A percentile compares a stretch with the other conserved stretches of the same genome.
Evolutionary conservation across 2,329 filamentous ascomycete genomes (phyloP).

Genomic region (Trichoderma hamatum): DNA sequence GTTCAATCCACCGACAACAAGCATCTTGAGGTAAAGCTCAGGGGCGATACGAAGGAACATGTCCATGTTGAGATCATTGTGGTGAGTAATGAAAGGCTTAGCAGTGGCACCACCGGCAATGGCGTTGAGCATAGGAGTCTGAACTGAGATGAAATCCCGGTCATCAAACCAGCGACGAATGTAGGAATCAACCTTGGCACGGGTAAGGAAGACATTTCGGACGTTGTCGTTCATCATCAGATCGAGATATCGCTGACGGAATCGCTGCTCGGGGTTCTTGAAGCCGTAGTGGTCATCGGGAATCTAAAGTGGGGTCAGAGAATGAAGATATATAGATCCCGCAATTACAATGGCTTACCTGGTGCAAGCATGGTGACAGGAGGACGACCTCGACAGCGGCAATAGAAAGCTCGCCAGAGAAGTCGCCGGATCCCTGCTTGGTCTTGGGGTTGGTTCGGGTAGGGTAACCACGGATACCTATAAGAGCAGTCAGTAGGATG

Average conservation of each 20-base stretch:
- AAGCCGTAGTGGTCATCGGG: constrained; percentile 92
- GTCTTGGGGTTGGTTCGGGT: constrained; percentile 82
- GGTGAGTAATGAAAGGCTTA: constrained; percentile 88
- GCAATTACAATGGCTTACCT: constrained; percentile 39
- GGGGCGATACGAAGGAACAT: constrained; percentile 95
- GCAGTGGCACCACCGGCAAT: constrained; percentile 96
- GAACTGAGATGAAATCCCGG: constrained; percentile 87
- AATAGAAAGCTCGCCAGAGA: constrained; percentile 81
- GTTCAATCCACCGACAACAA: constrained; percentile 90
- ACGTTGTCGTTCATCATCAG: constrained; percentile 94
- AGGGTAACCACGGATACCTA: constrained; percentile 38
- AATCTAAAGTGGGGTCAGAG: constrained; percentile 34
- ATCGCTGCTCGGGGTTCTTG: constrained; percentile 91
- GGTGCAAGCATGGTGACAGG: constrained; percentile 85
- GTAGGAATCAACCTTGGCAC: constrained; percentile 85
- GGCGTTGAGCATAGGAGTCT: constrained; percentile 96
- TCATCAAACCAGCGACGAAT: constrained; percentile 88
- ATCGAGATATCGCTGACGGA: constrained; percentile 92
- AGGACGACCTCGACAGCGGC: constrained; percentile 86
- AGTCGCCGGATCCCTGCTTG: constrained; percentile 72
- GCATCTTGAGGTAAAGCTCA: constrained; percentile 95
- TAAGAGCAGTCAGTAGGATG: background rate
- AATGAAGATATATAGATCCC: too few species aligned
- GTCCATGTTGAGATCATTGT: constrained; percentile 94
- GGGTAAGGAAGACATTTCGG: constrained; percentile 79